phyloP scores from a whole-genome alignment of 2,329 filamentous ascomycete genomes.

The Ploettnerulaceae sp. region DNA sequence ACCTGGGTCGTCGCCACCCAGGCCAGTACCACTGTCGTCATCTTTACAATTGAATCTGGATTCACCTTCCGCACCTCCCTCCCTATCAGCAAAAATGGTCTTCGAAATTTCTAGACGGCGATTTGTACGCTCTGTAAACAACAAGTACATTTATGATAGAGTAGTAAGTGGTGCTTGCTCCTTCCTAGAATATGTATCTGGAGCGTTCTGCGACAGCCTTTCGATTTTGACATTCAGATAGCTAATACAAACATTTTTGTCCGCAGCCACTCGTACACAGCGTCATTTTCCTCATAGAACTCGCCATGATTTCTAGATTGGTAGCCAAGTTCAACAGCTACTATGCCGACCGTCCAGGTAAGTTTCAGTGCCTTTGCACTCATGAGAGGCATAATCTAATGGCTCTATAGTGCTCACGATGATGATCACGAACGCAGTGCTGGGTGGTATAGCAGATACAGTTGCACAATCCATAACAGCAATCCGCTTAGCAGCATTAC shows the following conservation, averaged over 20 bases:
- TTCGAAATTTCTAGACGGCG: conserved; percentile 57
- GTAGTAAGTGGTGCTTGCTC: conserved; percentile 52
- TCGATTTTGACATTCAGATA: conserved; percentile 12
- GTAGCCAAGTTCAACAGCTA: conserved; percentile 87
- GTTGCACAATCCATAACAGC: conserved; percentile 90
- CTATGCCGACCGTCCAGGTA: conserved; percentile 85
- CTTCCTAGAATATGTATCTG: neutral
- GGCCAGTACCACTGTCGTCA: conserved; percentile 12
- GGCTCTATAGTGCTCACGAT: conserved; percentile 73
- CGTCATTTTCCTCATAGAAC: conserved; percentile 80
- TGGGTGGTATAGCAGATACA: conserved; percentile 93
- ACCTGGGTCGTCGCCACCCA: neutral
- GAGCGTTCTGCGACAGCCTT: conserved; percentile 1
- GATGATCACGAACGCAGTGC: conserved; percentile 96
- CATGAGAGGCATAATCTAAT: conserved; percentile 11
- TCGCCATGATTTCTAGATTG: conserved; percentile 78
- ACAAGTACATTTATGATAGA: conserved; percentile 67
- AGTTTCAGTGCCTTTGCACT: conserved; percentile 29
- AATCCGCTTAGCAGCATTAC: conserved; percentile 62
- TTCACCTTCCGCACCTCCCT: conserved; percentile 3
- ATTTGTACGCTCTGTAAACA: conserved; percentile 61
- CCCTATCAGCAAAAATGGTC: conserved; percentile 41
- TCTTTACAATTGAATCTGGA: no score
- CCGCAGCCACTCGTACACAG: conserved; percentile 79
- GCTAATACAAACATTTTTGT: conserved; percentile 22